phyloP scores from a whole-genome alignment of 305 asterid species.

The Fraxinus latifolia region DNA sequence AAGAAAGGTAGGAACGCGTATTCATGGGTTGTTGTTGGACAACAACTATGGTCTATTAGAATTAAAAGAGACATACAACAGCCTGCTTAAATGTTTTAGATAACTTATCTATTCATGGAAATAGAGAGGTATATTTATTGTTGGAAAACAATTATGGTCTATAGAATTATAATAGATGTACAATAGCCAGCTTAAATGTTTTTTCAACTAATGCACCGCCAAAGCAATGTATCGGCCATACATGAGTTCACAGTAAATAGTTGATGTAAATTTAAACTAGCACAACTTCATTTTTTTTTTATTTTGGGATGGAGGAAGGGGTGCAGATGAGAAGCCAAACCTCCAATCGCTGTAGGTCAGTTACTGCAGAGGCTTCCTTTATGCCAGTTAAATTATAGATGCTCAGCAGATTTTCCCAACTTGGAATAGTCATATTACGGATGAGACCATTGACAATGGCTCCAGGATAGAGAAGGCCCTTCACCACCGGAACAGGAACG shows the following conservation, averaged over 20 bases:
- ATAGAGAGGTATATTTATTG: background rate
- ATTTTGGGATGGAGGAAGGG: background rate
- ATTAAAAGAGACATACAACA: background rate
- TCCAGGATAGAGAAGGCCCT: slow-evolving; percentile 90
- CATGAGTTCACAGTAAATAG: background rate
- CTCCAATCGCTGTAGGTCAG: slow-evolving; percentile 88
- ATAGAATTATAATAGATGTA: background rate
- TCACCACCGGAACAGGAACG: slow-evolving; percentile 78
- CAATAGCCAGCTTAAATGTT: background rate
- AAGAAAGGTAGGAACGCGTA: background rate
- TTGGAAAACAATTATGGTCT: background rate
- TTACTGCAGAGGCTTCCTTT: slow-evolving; percentile 64
- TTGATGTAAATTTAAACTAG: background rate
- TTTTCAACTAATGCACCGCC: background rate
- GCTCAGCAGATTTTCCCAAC: slow-evolving; percentile 62
- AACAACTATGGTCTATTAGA: background rate
- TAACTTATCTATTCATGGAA: background rate
- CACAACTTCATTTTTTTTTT: background rate
- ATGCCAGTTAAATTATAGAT: slow-evolving; percentile 72
- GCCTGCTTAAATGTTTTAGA: background rate
- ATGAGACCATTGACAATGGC: slow-evolving; percentile 60
- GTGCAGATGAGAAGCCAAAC: slow-evolving; percentile 34
- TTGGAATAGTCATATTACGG: slow-evolving; percentile 54
- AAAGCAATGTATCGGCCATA: background rate
- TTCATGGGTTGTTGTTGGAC: background rate